phyloP scores from a whole-genome alignment of 1,284 basidiomycete species.

The Fomitopsis schrenkii region DNA sequence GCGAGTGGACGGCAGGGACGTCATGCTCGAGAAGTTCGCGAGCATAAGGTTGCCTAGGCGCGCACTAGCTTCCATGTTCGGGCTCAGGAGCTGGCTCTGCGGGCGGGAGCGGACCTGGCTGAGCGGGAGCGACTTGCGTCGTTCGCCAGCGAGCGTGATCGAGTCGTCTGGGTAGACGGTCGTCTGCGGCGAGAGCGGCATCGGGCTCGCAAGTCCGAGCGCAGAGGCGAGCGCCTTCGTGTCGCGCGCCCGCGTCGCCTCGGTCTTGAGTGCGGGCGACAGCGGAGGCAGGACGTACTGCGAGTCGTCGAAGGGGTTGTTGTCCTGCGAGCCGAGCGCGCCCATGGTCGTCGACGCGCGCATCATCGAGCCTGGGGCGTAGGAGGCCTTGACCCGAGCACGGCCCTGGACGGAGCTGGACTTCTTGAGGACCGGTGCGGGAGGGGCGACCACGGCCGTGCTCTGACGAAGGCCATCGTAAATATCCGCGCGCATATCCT shows the following conservation, averaged over 20 bases:
- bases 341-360: slow-evolving; percentile 35
- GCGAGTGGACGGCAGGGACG: slow-evolving; percentile 25
- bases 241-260: slow-evolving; percentile 43
- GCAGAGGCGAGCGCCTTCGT: slow-evolving; percentile 50
- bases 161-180: slow-evolving; percentile 72
- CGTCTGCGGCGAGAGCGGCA: slow-evolving; percentile 43
- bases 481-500: slow-evolving; percentile 14
- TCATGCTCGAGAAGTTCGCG: slow-evolving; percentile 41
- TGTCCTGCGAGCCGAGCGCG: slow-evolving; percentile 9
- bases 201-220: slow-evolving; percentile 40
- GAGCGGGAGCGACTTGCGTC: slow-evolving; percentile 11
- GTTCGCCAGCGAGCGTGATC: slow-evolving; percentile 51
- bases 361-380: slow-evolving; percentile 51
- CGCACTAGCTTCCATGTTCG: slow-evolving; percentile 37
- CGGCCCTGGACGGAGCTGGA: slow-evolving; percentile 41
- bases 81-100: slow-evolving; percentile 24
- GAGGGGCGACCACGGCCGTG: slow-evolving; percentile 32
- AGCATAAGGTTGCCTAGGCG: slow-evolving; percentile 59
- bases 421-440: slow-evolving; percentile 22
- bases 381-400: slow-evolving; percentile 62
- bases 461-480: slow-evolving; percentile 52
- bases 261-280: slow-evolving; percentile 36
- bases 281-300: slow-evolving; percentile 25
- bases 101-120: slow-evolving; percentile 10
- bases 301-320: slow-evolving; percentile 29